These are phyloP conservation scores for Rhizophagus sp. DNA, from an alignment of 192 early-diverging fungal species.

Conservation along the genomic window DNA sequence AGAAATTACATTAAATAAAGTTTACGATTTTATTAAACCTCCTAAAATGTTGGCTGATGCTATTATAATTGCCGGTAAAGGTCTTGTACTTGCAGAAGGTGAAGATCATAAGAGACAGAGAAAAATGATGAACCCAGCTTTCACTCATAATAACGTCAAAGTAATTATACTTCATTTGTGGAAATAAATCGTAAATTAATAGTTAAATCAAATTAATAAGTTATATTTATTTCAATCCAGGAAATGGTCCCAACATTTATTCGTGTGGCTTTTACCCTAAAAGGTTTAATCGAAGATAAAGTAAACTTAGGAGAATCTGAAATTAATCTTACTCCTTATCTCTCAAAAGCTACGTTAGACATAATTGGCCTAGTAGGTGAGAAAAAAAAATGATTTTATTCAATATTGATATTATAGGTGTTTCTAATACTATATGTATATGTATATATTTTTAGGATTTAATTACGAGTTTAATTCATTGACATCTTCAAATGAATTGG, in stretches of 20 bases:
- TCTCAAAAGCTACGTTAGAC: slow-evolving; percentile 46
- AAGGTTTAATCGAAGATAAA: slow-evolving; percentile 39
- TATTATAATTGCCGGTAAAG: slow-evolving; percentile 42
- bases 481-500: slow-evolving; percentile 42
- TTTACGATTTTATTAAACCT: slow-evolving; percentile 51
- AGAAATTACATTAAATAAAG: slow-evolving; percentile 43
- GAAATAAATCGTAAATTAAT: too few species aligned
- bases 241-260: slow-evolving; percentile 35
- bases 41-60: slow-evolving; percentile 18
- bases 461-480: slow-evolving; percentile 49
- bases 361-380: slow-evolving; percentile 44
- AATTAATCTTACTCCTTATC: slow-evolving; percentile 39
- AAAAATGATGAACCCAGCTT: slow-evolving; percentile 60
- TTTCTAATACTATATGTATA: background rate
- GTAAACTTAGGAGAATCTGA: slow-evolving; percentile 32
- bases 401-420: too few species aligned
- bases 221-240: background rate
- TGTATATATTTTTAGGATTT: slow-evolving; percentile 35
- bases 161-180: slow-evolving; percentile 22
- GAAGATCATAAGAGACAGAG: slow-evolving; percentile 50
- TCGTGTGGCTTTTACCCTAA: slow-evolving; percentile 29
- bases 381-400: background rate
- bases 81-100: slow-evolving; percentile 55
- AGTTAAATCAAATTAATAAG: too few species aligned
- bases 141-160: slow-evolving; percentile 44